Conservation (phyloP, 352 stramenopile species). For the Hyaloperonospora arabidopsidis region DNA sequence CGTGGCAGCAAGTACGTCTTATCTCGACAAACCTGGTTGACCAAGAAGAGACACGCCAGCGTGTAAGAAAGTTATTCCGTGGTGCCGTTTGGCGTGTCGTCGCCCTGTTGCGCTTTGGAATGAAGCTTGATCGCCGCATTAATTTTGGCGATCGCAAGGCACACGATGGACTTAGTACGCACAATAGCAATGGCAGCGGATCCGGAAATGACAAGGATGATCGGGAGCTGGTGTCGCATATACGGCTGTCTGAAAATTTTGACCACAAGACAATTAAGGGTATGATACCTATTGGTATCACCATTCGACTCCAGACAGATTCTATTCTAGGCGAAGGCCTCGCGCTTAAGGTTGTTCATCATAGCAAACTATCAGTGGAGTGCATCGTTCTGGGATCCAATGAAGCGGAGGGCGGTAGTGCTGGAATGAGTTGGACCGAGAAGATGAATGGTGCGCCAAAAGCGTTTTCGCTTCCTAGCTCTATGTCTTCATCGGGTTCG, state of each 20-base stretch:
- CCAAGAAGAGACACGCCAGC: slow-evolving; percentile 75
- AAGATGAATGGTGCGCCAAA: slow-evolving; percentile 13
- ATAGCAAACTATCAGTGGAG: slow-evolving; percentile 81
- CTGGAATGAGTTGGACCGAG: not conserved
- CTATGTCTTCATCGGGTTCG: slow-evolving; percentile 31
- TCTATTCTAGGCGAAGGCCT: slow-evolving; percentile 69
- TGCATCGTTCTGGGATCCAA: slow-evolving; percentile 64
- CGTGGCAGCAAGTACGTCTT: slow-evolving; percentile 65
- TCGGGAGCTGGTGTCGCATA: slow-evolving; percentile 59
- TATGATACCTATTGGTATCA: slow-evolving; percentile 84
- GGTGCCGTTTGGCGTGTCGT: slow-evolving; percentile 83
- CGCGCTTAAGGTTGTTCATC: slow-evolving; percentile 68
- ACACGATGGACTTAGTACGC: slow-evolving; percentile 16
- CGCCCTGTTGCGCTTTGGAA: slow-evolving; percentile 74
- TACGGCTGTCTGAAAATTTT: slow-evolving; percentile 83
- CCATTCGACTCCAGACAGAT: slow-evolving; percentile 66
- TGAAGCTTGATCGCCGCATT: slow-evolving; percentile 84
- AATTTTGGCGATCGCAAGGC: slow-evolving; percentile 61
- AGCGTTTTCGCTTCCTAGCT: slow-evolving; percentile 27
- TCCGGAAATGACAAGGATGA: slow-evolving; percentile 25
- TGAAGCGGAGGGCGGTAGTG: slow-evolving; percentile 20
- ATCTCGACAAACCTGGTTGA: slow-evolving; percentile 86
- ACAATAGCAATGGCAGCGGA: slow-evolving; percentile 8
- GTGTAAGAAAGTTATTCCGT: slow-evolving; percentile 74
- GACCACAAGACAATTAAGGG: slow-evolving; percentile 87